A percentile compares a stretch with the other conserved stretches of the same genome.
Conservation (phyloP, 2,329 filamentous ascomycete genomes). For the Paecilomyces niveus region DNA sequence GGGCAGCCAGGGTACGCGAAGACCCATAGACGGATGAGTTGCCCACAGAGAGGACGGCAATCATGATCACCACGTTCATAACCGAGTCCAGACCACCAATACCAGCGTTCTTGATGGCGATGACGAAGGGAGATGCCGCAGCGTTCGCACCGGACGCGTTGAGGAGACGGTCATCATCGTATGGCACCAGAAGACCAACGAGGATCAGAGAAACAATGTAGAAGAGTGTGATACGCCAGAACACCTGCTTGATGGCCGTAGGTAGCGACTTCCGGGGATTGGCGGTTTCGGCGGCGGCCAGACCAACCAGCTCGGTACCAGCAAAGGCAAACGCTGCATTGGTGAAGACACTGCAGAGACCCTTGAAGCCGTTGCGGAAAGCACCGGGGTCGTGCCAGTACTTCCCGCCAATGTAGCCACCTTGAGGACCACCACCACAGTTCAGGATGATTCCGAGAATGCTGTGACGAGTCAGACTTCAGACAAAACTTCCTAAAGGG, state of each 20-base stretch:
- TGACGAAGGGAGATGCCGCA: constrained; percentile 83
- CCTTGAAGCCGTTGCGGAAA: constrained; percentile 59
- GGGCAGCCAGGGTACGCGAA: constrained; percentile 78
- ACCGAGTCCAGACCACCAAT: constrained; percentile 75
- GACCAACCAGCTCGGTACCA: constrained; percentile 56
- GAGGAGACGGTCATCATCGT: constrained; percentile 58
- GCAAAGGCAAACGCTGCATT: constrained; percentile 57
- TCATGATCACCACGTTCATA: constrained; percentile 92
- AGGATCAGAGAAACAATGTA: constrained; percentile 77
- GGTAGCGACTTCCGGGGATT: constrained; percentile 66
- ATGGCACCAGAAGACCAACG: constrained; percentile 75
- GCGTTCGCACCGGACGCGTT: constrained; percentile 55
- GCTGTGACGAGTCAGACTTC: constrained; percentile 37
- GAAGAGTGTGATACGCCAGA: constrained; percentile 89
- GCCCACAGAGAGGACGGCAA: constrained; percentile 82
- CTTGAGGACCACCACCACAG: constrained; percentile 66
- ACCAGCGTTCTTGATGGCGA: constrained; percentile 78
- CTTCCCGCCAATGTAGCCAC: constrained; percentile 70
- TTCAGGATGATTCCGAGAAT: constrained; percentile 82
- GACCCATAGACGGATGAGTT: constrained; percentile 90
- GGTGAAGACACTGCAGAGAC: constrained; percentile 57
- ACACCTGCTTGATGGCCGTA: constrained; percentile 84
- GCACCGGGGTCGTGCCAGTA: constrained; percentile 78
- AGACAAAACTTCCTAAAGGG: background rate
- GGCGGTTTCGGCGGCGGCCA: constrained; percentile 52